Percentiles rank a stretch among this genome's conserved stretches.
These are phyloP conservation scores for Fusarium sp. DNA, from an alignment of 2,329 filamentous ascomycete species.

Conservation along the genomic window DNA sequence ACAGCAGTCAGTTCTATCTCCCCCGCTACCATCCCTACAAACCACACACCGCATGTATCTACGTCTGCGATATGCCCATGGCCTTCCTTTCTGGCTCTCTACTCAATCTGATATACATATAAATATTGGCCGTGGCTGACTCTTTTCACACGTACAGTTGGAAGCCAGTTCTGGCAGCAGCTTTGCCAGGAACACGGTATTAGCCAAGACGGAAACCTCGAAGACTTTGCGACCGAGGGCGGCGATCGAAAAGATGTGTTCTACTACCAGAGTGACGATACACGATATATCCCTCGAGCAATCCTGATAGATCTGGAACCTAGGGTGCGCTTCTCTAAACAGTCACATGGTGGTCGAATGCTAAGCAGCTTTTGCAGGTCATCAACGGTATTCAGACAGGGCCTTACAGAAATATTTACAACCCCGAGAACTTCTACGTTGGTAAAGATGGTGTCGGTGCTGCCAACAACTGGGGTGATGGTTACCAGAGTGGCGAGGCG, in stretches of 20 bases:
- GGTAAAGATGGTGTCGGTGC: conserved; percentile 93
- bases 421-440: conserved; percentile 98
- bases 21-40: conserved; percentile 14
- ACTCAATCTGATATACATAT: not conserved
- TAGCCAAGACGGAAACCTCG: conserved; percentile 94
- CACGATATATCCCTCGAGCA: conserved; percentile 94
- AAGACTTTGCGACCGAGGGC: conserved; percentile 97
- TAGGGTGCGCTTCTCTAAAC: conserved; percentile 63
- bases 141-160: conserved; percentile 70
- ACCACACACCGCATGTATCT: conserved; percentile 10
- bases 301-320: conserved; percentile 97
- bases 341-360: not conserved
- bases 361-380: conserved; percentile 61
- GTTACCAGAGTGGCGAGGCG: conserved; percentile 89
- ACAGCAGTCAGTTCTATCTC: conserved; percentile 81
- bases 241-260: conserved; percentile 99
- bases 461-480: conserved; percentile 98
- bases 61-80: not conserved
- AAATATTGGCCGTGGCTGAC: conserved; percentile 20
- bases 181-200: conserved; percentile 98
- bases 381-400: conserved; percentile 93
- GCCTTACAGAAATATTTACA: conserved; percentile 98
- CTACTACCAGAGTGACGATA: conserved; percentile 99
- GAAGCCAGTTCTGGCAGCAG: conserved; percentile 99
- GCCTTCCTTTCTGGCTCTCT: not conserved